These are phyloP conservation scores for Tricholoma saponaceum DNA, from an alignment of 768 basidiomycete species.

Conservation along the genomic window DNA sequence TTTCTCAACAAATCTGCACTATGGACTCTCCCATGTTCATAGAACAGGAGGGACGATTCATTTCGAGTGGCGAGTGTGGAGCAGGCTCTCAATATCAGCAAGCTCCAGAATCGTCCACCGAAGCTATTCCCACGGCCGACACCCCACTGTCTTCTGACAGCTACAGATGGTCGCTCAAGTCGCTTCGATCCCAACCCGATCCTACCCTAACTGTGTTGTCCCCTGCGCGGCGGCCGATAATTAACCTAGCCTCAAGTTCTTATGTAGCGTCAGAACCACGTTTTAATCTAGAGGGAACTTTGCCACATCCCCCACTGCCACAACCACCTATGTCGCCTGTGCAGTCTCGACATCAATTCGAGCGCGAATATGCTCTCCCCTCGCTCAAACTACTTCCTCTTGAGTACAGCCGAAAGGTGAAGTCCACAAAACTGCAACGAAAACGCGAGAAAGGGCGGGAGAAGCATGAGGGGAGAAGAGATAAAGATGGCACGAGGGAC, in stretches of 20 bases:
- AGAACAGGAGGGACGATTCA: neutral
- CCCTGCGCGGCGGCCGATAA: slow-evolving; percentile 7
- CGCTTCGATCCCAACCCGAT: neutral
- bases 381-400: slow-evolving; percentile 49
- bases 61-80: neutral
- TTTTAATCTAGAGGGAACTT: slow-evolving; percentile 8
- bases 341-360: slow-evolving; percentile 35
- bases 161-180: neutral
- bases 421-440: slow-evolving; percentile 24
- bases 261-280: slow-evolving; percentile 3
- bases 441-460: slow-evolving; percentile 48
- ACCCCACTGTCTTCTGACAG: neutral
- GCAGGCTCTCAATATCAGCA: neutral
- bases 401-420: slow-evolving; percentile 43
- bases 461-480: slow-evolving; percentile 34
- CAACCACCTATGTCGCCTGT: slow-evolving; percentile 9
- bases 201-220: neutral
- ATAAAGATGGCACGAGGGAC: slow-evolving; percentile 38
- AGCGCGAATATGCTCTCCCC: slow-evolving; percentile 50
- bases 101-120: neutral
- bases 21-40: neutral
- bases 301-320: slow-evolving; percentile 5
- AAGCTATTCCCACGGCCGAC: neutral
- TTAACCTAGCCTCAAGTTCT: slow-evolving; percentile 6
- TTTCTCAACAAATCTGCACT: neutral